Percentiles rank a stretch among this genome's conserved stretches.
These are phyloP conservation scores for Metschnikowia similis DNA, from an alignment of 805 yeast species.

Conservation along the genomic window DNA sequence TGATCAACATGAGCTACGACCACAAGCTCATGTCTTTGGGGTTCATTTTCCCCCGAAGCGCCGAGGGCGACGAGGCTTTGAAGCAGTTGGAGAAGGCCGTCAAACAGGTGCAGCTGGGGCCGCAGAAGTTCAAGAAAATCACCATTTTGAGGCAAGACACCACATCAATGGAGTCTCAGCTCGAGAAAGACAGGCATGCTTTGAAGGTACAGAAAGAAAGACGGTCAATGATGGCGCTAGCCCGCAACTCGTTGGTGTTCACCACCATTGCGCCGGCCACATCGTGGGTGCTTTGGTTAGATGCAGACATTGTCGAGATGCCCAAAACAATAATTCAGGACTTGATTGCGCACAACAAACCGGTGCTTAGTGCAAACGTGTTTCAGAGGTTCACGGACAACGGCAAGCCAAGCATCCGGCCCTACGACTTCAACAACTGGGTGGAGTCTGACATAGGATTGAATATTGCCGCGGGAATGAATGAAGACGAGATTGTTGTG, in stretches of 20 bases:
- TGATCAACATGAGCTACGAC: constrained; percentile 73
- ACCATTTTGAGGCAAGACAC: constrained; percentile 90
- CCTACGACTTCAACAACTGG: constrained; percentile 98
- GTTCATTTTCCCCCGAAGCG: constrained; percentile 80
- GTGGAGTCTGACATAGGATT: constrained; percentile 77
- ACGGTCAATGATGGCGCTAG: constrained; percentile 86
- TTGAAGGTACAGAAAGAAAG: constrained; percentile 81
- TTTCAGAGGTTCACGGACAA: constrained; percentile 75
- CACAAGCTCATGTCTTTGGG: constrained; percentile 83
- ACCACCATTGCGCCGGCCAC: constrained; percentile 86
- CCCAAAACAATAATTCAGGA: constrained; percentile 83
- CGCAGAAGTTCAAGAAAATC: constrained; percentile 71
- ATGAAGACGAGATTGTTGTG: constrained; percentile 86
- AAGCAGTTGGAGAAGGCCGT: constrained; percentile 70
- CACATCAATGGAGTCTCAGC: constrained; percentile 66
- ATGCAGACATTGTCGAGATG: constrained; percentile 89
- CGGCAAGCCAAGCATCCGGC: constrained; percentile 61
- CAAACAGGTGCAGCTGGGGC: constrained; percentile 61
- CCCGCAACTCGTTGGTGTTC: constrained; percentile 86
- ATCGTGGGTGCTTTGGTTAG: constrained; percentile 96
- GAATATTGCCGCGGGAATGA: constrained; percentile 64
- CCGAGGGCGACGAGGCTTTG: constrained; percentile 78
- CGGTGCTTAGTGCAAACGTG: constrained; percentile 88
- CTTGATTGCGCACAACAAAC: constrained; percentile 76
- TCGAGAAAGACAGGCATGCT: constrained; percentile 89